These are phyloP conservation scores for Colletotrichum brevisporum DNA, from an alignment of 2,329 filamentous ascomycete genomes.

Conservation along the genomic window DNA sequence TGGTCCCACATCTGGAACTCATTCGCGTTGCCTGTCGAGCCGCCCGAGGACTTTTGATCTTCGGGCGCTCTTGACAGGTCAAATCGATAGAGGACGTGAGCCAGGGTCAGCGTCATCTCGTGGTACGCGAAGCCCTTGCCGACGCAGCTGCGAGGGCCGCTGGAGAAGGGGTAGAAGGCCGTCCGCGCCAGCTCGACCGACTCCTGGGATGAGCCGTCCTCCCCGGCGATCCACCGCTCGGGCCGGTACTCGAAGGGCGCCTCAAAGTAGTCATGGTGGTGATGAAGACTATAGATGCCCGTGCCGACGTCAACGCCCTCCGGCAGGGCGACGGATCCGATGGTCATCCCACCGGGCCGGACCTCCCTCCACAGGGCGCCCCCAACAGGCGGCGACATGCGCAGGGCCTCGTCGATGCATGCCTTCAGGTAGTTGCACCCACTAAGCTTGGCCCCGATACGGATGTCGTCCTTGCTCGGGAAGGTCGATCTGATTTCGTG, in stretches of 20 bases:
- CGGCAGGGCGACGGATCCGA: conserved; percentile 41
- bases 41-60: conserved; percentile 19
- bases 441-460: conserved; percentile 49
- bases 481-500: conserved; percentile 53
- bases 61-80: conserved; percentile 8
- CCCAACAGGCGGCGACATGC: conserved; percentile 40
- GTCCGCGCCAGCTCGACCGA: conserved; percentile 70
- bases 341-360: conserved; percentile 22
- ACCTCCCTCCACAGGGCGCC: conserved; percentile 40
- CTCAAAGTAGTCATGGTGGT: conserved; percentile 20
- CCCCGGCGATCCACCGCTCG: conserved; percentile 25
- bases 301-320: conserved; percentile 40
- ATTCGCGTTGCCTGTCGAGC: conserved; percentile 27
- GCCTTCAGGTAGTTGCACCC: conserved; percentile 56
- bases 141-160: conserved; percentile 25
- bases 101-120: conserved; percentile 29
- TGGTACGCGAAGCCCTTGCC: conserved; percentile 26
- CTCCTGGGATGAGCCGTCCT: conserved; percentile 61
- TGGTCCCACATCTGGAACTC: conserved; percentile 34
- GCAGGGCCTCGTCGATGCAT: conserved; percentile 52
- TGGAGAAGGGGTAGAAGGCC: conserved; percentile 26
- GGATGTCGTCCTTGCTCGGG: conserved; percentile 52
- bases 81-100: conserved; percentile 21
- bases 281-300: conserved; percentile 43
- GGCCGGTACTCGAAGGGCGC: conserved; percentile 19